These are phyloP conservation scores for Botrytis fragariae DNA, from an alignment of 2,329 filamentous ascomycete genomes.

Conservation along the genomic window DNA sequence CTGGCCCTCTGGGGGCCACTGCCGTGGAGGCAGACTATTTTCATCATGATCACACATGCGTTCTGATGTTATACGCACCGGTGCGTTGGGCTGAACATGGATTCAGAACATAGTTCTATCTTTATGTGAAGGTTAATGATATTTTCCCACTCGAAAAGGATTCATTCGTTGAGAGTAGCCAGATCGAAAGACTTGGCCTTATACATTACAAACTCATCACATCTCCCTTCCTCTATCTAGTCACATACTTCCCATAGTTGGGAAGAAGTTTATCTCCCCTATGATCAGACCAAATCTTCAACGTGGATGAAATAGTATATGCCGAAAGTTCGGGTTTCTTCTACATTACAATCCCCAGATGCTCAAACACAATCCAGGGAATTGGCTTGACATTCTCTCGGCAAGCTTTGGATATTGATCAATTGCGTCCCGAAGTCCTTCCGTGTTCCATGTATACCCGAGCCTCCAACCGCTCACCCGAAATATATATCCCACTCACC, in stretches of 20 bases:
- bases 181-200: background rate
- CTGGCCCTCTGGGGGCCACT: background rate
- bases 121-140: background rate
- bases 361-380: background rate
- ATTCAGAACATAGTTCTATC: background rate
- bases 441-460: background rate
- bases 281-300: background rate
- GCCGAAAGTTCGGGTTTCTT: background rate
- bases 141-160: too few relatives aligned
- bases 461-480: background rate
- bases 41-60: background rate
- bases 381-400: background rate
- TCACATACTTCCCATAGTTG: background rate
- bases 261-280: background rate
- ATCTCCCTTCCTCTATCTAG: background rate
- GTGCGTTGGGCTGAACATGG: background rate
- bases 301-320: background rate
- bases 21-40: slow-evolving; percentile 2
- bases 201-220: background rate
- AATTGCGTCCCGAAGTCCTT: background rate
- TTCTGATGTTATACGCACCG: background rate
- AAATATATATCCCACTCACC: background rate
- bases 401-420: background rate
- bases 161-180: background rate
- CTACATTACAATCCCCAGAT: background rate